Percentiles rank a stretch among this genome's conserved stretches.
Evolutionary conservation across 2,329 filamentous ascomycete genomes (phyloP).

Genomic region (Epichloe elymi): DNA sequence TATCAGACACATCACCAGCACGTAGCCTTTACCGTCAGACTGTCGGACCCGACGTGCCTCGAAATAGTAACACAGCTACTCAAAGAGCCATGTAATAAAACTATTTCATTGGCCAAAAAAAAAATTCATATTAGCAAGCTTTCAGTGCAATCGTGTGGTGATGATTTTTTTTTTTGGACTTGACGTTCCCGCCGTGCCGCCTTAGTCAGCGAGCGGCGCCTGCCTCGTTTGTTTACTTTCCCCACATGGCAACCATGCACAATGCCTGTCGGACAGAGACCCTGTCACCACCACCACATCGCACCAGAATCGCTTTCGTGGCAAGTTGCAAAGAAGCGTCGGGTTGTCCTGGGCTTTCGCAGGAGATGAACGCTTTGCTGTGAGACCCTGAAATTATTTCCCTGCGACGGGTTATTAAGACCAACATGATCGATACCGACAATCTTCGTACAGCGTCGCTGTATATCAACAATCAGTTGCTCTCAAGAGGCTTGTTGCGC

Average conservation of each 20-base stretch:
- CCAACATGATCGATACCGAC: slow-evolving; percentile 41
- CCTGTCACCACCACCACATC: background rate
- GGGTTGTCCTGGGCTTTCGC: background rate
- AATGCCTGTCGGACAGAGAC: slow-evolving; percentile 7
- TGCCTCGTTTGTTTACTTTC: slow-evolving; percentile 24
- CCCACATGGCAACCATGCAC: slow-evolving; percentile 22
- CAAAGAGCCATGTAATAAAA: background rate
- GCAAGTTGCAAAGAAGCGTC: background rate
- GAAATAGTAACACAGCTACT: background rate
- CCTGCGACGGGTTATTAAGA: background rate
- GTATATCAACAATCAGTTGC: slow-evolving; percentile 61
- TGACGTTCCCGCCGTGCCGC: background rate
- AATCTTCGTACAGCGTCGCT: slow-evolving; percentile 54
- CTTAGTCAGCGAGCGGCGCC: slow-evolving; percentile 13
- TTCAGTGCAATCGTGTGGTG: background rate
- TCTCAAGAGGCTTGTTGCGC: slow-evolving; percentile 50
- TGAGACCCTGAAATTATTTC: background rate
- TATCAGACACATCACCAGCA: background rate
- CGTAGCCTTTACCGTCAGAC: background rate
- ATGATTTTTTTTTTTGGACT: background rate
- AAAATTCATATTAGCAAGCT: background rate
- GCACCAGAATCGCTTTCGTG: slow-evolving; percentile 2
- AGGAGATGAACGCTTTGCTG: background rate
- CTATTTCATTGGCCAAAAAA: background rate
- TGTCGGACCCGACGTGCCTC: background rate